A percentile compares a stretch with the other conserved stretches of the same genome.
These are phyloP conservation scores for Xanthoparmelia taractica DNA, from an alignment of 495 filamentous ascomycete genomes.

Conservation along the genomic window DNA sequence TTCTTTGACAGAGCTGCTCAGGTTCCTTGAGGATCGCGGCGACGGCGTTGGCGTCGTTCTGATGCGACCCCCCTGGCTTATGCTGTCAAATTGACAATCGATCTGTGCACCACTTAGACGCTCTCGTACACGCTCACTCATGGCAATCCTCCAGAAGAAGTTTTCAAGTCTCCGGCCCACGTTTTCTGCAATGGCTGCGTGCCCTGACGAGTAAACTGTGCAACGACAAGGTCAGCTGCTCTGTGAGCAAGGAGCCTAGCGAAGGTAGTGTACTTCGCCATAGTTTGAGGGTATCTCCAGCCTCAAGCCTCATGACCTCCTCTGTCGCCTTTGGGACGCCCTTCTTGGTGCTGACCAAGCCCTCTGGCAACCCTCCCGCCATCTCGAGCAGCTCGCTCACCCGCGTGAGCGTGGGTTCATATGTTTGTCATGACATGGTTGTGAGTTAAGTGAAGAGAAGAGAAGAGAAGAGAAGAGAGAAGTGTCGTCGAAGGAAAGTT, in stretches of 20 bases:
- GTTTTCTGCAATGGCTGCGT: conserved; percentile 34
- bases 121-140: conserved; percentile 29
- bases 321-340: conserved; percentile 30
- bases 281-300: conserved; percentile 35
- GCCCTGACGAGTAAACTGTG: conserved; percentile 39
- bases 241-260: neutral
- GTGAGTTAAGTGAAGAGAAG: neutral
- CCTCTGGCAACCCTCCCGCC: conserved; percentile 46
- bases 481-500: conserved; percentile 8
- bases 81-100: conserved; percentile 37
- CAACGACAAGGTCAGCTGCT: neutral
- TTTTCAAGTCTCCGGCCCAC: conserved; percentile 43
- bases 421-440: conserved; percentile 8
- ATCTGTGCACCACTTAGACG: conserved; percentile 33
- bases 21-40: conserved; percentile 20
- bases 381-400: conserved; percentile 26
- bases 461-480: no score
- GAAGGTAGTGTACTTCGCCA: conserved; percentile 40
- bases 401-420: conserved; percentile 1
- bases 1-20: conserved; percentile 10
- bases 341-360: conserved; percentile 40
- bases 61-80: conserved; percentile 31
- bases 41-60: conserved; percentile 28
- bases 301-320: conserved; percentile 29
- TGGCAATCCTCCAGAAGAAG: conserved; percentile 49